phyloP scores from a whole-genome alignment of 352 stramenopile species.

The Pythium volutum region DNA sequence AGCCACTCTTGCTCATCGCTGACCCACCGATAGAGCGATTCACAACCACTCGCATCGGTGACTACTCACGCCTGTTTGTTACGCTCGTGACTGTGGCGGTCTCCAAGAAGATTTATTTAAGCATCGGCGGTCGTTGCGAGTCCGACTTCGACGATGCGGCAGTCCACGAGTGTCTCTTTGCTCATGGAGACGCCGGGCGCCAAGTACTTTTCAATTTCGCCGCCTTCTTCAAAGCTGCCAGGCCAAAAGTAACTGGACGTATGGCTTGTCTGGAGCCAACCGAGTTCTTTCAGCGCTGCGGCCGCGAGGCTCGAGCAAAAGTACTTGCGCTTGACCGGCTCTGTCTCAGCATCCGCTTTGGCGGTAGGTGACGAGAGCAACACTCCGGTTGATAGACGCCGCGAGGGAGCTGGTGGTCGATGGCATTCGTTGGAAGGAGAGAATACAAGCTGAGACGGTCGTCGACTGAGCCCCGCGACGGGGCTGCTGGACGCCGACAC shows the following conservation, averaged over 20 bases:
- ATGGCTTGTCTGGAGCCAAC: constrained; percentile 67
- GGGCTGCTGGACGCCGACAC: constrained; percentile 6
- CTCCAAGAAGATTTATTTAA: too few relatives aligned
- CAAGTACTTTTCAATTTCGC: constrained; percentile 67
- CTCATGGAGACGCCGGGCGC: constrained; percentile 38
- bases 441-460: constrained; percentile 10
- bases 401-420: not conserved
- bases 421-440: not conserved
- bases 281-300: constrained; percentile 72
- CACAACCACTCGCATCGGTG: not conserved
- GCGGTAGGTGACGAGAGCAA: constrained; percentile 1
- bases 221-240: constrained; percentile 77
- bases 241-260: constrained; percentile 82
- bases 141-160: constrained; percentile 78
- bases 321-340: constrained; percentile 60
- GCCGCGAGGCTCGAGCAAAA: constrained; percentile 84
- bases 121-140: constrained; percentile 36
- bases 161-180: constrained; percentile 72
- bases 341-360: not conserved
- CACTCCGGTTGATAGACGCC: constrained; percentile 9
- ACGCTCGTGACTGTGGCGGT: too few relatives aligned
- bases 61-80: too few relatives aligned
- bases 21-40: too few relatives aligned
- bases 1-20: too few relatives aligned
- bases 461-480: not conserved